Conservation (phyloP, 352 stramenopile genomes). For the Globisporangium paroecandrum region DNA sequence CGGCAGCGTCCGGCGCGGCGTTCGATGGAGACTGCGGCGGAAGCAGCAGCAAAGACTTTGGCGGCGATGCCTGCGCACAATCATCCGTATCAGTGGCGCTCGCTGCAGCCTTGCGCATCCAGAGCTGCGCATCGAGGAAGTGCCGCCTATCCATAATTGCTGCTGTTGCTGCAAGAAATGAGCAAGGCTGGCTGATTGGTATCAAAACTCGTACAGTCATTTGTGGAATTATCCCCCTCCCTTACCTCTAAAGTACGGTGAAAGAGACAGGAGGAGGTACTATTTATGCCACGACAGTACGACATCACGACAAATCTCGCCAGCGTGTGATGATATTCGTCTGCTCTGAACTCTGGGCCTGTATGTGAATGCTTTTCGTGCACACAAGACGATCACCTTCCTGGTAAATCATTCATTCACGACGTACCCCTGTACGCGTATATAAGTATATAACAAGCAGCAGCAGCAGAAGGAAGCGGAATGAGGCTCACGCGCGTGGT, state of each 20-base stretch:
- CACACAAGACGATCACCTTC: not conserved
- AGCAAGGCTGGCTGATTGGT: not conserved
- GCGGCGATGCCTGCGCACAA: no score
- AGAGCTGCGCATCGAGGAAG: slow-evolving; percentile 33
- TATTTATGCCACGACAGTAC: not conserved
- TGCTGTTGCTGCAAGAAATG: not conserved
- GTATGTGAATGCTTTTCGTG: not conserved
- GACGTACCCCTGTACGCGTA: not conserved
- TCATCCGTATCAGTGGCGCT: not conserved
- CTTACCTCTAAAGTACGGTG: not conserved
- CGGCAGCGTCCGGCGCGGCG: not conserved
- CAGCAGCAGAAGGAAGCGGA: not conserved
- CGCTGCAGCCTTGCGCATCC: slow-evolving; percentile 18
- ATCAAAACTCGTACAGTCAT: not conserved
- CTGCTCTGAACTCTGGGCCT: not conserved
- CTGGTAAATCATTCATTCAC: not conserved
- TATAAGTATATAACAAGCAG: no score
- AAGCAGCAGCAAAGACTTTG: not conserved
- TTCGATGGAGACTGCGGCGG: not conserved
- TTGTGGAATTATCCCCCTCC: not conserved
- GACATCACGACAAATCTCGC: not conserved
- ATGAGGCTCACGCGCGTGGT: slow-evolving; percentile 13
- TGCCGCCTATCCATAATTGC: slow-evolving; percentile 22
- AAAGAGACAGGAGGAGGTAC: not conserved
- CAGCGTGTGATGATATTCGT: not conserved